These are phyloP conservation scores for Tetragonia tetragonoides DNA, from an alignment of 148 eudicot species.

Conservation along the genomic window DNA sequence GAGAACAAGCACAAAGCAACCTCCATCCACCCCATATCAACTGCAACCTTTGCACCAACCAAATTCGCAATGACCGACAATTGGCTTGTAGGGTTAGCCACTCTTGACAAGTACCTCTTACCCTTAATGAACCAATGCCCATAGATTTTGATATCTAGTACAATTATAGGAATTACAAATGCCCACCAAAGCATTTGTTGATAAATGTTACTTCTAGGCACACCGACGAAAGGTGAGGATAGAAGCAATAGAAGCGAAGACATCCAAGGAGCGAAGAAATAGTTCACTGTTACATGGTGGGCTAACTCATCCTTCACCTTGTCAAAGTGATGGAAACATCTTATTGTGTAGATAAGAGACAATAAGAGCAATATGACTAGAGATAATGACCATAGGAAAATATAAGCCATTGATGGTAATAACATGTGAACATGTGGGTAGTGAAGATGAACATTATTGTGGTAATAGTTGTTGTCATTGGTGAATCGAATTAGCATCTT, in stretches of 20 bases:
- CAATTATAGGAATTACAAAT: conserved; percentile 36
- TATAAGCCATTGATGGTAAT: conserved; percentile 30
- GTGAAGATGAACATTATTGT: neutral
- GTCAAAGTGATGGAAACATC: conserved; percentile 29
- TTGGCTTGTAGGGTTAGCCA: conserved; percentile 61
- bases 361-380: conserved; percentile 22
- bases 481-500: conserved; percentile 37
- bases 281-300: conserved; percentile 66
- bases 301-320: conserved; percentile 50
- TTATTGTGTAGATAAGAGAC: conserved; percentile 36
- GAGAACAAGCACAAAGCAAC: conserved; percentile 55
- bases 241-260: conserved; percentile 60
- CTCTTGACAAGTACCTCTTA: conserved; percentile 43
- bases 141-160: conserved; percentile 54
- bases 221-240: conserved; percentile 43
- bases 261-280: conserved; percentile 70
- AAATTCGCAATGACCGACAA: conserved; percentile 53
- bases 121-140: conserved; percentile 64
- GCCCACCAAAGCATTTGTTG: conserved; percentile 27
- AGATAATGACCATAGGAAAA: conserved; percentile 45
- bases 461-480: neutral
- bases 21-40: conserved; percentile 60
- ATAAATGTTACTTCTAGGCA: conserved; percentile 6
- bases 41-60: conserved; percentile 51
- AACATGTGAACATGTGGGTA: conserved; percentile 9